These are phyloP conservation scores for Cicer cuneatum DNA, from an alignment of 306 rosid species.

Conservation along the genomic window DNA sequence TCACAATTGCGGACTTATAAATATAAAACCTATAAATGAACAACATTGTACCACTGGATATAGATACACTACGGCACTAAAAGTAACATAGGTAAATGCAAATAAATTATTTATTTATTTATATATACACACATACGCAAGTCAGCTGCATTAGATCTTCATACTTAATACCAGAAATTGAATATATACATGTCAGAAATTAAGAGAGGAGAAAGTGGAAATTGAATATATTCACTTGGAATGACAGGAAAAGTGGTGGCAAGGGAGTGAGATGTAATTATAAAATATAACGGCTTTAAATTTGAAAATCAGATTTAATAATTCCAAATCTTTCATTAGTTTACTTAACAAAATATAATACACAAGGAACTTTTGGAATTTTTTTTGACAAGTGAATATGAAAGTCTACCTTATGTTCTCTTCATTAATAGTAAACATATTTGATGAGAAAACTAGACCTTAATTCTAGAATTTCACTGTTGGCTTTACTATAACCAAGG, in stretches of 20 bases:
- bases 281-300: slow-evolving; percentile 7
- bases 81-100: slow-evolving; percentile 25
- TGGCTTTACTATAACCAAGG: slow-evolving; percentile 6
- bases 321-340: slow-evolving; percentile 1
- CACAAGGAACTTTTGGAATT: neutral
- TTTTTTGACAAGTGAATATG: slow-evolving; percentile 20
- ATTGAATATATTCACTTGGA: too few relatives aligned
- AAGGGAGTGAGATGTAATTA: slow-evolving; percentile 16
- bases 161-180: slow-evolving; percentile 21
- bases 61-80: neutral
- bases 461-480: slow-evolving; percentile 2
- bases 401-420: slow-evolving; percentile 12
- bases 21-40: slow-evolving; percentile 23
- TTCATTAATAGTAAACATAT: slow-evolving; percentile 1
- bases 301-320: slow-evolving; percentile 23
- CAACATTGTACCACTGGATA: neutral
- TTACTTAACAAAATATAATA: slow-evolving; percentile 13
- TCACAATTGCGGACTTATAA: slow-evolving; percentile 14
- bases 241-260: slow-evolving; percentile 16
- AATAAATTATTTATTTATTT: neutral
- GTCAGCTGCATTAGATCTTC: slow-evolving; percentile 8
- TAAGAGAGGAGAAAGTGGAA: neutral
- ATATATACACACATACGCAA: neutral
- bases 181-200: neutral
- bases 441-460: slow-evolving; percentile 24